A percentile compares a stretch with the other conserved stretches of the same genome.
phyloP scores from a whole-genome alignment of 2,329 filamentous ascomycete genomes.

The Chaetomium globosum region DNA sequence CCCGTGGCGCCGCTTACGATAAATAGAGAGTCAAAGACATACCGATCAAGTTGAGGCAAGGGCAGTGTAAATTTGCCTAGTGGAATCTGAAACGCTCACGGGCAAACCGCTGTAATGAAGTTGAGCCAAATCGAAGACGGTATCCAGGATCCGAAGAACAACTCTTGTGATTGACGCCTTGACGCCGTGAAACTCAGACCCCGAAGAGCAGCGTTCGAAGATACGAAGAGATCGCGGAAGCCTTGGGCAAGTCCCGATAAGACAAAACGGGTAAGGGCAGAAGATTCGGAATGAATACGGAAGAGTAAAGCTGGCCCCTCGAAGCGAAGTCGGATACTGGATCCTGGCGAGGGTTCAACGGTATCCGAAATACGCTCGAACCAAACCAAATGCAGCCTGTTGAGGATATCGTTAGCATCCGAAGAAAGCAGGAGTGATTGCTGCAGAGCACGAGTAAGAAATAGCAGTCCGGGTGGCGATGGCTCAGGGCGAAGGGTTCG shows the following conservation, averaged over 20 bases:
- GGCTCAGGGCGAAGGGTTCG: background rate
- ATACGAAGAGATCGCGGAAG: constrained; percentile 25
- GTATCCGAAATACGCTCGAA: background rate
- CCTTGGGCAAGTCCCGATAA: constrained; percentile 5
- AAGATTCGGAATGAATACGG: constrained; percentile 20
- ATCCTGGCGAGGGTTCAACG: background rate
- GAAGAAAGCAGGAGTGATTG: background rate
- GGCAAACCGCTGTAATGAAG: constrained; percentile 12
- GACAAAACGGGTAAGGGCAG: constrained; percentile 20
- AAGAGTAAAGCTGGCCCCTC: constrained; percentile 17
- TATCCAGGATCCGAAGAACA: constrained; percentile 26
- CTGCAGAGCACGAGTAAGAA: background rate
- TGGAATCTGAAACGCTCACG: background rate
- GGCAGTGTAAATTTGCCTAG: constrained; percentile 5
- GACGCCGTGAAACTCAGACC: constrained; percentile 34
- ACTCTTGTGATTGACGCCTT: constrained; percentile 28
- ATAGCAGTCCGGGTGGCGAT: background rate
- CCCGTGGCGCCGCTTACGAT: background rate
- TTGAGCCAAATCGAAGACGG: constrained; percentile 6
- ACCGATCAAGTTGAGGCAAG: constrained; percentile 18
- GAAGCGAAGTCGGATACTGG: constrained; percentile 7
- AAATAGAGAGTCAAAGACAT: constrained; percentile 1
- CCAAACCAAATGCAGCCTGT: background rate
- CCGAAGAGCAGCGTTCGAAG: constrained; percentile 29
- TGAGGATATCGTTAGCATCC: background rate